Evolutionary conservation across 2,329 filamentous ascomycete species (phyloP).

Genomic region (Dactylellina parvicollis): DNA sequence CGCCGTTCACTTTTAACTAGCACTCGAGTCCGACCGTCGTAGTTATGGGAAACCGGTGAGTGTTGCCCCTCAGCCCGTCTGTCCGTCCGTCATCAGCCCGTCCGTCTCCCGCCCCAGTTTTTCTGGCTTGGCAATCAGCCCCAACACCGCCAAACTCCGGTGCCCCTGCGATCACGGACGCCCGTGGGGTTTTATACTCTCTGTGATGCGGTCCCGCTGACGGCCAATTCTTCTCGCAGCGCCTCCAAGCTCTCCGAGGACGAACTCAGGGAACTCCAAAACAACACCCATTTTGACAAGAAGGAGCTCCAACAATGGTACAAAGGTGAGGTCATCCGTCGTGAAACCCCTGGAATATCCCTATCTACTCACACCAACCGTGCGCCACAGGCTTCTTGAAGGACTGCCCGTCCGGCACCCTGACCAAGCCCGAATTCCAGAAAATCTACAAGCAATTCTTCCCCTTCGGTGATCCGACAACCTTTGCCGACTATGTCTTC

Average conservation of each 20-base stretch:
- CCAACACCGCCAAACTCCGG: not conserved
- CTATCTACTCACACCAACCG: not conserved
- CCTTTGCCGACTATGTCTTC: conserved; percentile 98
- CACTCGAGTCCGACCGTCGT: conserved; percentile 18
- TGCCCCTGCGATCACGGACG: not conserved
- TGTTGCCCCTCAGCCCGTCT: conserved; percentile 44
- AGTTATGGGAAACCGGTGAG: conserved; percentile 52
- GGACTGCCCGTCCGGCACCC: conserved; percentile 95
- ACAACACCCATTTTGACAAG: conserved; percentile 98
- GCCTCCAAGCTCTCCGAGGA: conserved; percentile 98
- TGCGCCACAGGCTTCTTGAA: conserved; percentile 84
- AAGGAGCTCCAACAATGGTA: conserved; percentile 99
- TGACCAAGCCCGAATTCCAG: conserved; percentile 98
- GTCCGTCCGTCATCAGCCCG: conserved; percentile 8
- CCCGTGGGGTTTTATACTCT: not conserved
- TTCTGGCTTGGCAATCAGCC: conserved; percentile 33
- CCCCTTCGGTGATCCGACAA: conserved; percentile 95
- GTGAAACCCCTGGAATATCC: not conserved
- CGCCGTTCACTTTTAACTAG: not conserved
- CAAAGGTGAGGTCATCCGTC: conserved; percentile 80
- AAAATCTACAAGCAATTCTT: conserved; percentile 99
- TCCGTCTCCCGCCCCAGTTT: conserved; percentile 19
- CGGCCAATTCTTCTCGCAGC: conserved; percentile 65
- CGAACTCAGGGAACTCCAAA: conserved; percentile 93
- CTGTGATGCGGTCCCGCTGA: not conserved